Evolutionary conservation across 306 rosid genomes (phyloP).

Genomic region (Pterocarpus santalinus): DNA sequence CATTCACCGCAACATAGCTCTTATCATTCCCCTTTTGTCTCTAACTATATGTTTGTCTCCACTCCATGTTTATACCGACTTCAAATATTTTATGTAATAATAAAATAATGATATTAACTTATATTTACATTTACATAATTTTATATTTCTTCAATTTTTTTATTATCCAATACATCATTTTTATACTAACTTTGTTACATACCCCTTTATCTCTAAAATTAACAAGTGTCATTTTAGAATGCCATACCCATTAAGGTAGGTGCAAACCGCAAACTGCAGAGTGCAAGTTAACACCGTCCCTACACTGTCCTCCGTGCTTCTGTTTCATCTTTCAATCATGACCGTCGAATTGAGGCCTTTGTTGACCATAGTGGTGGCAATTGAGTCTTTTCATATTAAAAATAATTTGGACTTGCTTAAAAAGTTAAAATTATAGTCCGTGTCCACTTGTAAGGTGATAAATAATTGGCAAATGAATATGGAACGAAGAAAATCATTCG

Average conservation of each 20-base stretch:
- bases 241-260: background rate
- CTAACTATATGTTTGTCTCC: slow-evolving; percentile 9
- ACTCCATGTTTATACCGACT: slow-evolving; percentile 43
- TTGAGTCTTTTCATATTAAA: background rate
- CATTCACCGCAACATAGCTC: slow-evolving; percentile 23
- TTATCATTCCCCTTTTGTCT: background rate
- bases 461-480: background rate
- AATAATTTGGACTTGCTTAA: background rate
- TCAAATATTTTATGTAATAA: background rate
- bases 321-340: slow-evolving; percentile 22
- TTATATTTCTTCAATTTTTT: no score
- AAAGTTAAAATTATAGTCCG: background rate
- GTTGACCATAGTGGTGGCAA: slow-evolving; percentile 17
- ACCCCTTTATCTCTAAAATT: no score
- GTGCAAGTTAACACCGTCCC: background rate
- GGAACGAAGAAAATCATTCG: background rate
- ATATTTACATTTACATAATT: background rate
- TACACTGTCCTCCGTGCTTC: background rate
- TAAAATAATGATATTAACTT: no score
- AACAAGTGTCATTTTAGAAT: background rate
- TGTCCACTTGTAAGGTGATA: background rate
- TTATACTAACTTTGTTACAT: no score
- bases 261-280: background rate
- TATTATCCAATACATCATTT: no score
- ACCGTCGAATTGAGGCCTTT: slow-evolving; percentile 1